These are phyloP conservation scores for Brassica balearica DNA, from an alignment of 441 rosid species.

Conservation along the genomic window DNA sequence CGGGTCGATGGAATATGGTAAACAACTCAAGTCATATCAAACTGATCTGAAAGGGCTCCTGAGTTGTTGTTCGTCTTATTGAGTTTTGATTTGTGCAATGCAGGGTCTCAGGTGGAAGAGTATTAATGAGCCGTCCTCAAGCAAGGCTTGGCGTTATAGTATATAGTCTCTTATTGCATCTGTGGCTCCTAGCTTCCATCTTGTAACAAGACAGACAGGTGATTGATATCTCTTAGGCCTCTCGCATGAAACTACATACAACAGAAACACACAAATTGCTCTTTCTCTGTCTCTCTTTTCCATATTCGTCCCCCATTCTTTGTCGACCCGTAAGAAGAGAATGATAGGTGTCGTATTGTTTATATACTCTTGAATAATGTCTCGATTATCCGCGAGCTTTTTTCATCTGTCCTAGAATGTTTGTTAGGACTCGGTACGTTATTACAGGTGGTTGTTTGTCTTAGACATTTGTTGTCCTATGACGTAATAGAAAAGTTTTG, in stretches of 20 bases:
- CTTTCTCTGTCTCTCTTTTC: background rate
- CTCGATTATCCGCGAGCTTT: conserved; percentile 22
- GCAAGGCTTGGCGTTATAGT: conserved; percentile 79
- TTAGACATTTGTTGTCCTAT: conserved; percentile 14
- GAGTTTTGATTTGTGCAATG: conserved; percentile 31
- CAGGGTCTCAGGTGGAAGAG: conserved; percentile 90
- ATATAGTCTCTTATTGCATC: conserved; percentile 76
- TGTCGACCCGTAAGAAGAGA: conserved; percentile 38
- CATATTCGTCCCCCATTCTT: conserved; percentile 33
- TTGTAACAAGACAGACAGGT: conserved; percentile 54
- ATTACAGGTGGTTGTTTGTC: conserved; percentile 23
- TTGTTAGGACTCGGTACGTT: conserved; percentile 32
- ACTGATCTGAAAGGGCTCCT: background rate
- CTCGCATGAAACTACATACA: conserved; percentile 37
- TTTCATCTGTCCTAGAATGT: conserved; percentile 24
- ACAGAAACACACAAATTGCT: conserved; percentile 23
- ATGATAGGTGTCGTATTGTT: conserved; percentile 35
- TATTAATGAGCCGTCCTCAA: conserved; percentile 80
- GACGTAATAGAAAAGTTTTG: conserved; percentile 14
- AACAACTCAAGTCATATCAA: conserved; percentile 23
- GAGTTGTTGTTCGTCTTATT: conserved; percentile 3
- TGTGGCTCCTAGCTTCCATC: conserved; percentile 81
- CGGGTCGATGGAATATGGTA: conserved; percentile 94
- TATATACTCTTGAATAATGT: conserved; percentile 38
- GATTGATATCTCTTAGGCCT: conserved; percentile 27